These are phyloP conservation scores for Tephrocybe rancida DNA, from an alignment of 768 basidiomycete genomes.

Conservation along the genomic window DNA sequence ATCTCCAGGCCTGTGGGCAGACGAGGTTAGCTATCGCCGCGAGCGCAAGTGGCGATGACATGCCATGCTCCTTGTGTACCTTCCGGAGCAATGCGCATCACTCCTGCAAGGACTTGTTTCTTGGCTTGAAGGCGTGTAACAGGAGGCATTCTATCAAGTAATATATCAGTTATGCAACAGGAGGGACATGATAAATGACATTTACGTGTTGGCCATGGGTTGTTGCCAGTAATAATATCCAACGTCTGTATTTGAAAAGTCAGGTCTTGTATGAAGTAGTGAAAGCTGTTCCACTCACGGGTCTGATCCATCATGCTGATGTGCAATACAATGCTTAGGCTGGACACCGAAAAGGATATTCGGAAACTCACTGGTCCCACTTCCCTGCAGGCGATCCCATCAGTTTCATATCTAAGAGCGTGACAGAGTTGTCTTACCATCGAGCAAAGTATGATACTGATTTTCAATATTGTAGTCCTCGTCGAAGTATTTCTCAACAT, in stretches of 20 bases:
- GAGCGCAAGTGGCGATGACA: constrained; percentile 4
- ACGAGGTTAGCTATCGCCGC: background rate
- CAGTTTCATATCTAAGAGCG: background rate
- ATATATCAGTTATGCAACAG: background rate
- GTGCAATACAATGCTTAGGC: background rate
- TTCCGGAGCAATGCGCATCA: constrained; percentile 66
- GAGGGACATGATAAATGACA: background rate
- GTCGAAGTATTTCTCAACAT: constrained; percentile 58
- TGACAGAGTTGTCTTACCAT: constrained; percentile 36
- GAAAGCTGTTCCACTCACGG: constrained; percentile 30
- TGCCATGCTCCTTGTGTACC: constrained; percentile 63
- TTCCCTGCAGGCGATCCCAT: constrained; percentile 39
- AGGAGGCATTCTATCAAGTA: constrained; percentile 45
- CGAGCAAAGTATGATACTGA: constrained; percentile 58
- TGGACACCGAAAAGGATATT: background rate
- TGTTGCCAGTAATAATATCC: constrained; percentile 75
- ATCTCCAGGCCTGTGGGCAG: constrained; percentile 59
- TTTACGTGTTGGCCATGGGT: constrained; percentile 63
- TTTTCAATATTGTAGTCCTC: constrained; percentile 61
- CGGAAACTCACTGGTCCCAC: constrained; percentile 56
- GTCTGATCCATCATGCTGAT: constrained; percentile 72
- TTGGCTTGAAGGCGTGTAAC: constrained; percentile 51
- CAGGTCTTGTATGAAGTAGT: background rate
- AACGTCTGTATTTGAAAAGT: constrained; percentile 36
- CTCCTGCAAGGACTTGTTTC: constrained; percentile 59